phyloP scores from a whole-genome alignment of 108 stramenopile species.

The Conticribra guillardii region DNA sequence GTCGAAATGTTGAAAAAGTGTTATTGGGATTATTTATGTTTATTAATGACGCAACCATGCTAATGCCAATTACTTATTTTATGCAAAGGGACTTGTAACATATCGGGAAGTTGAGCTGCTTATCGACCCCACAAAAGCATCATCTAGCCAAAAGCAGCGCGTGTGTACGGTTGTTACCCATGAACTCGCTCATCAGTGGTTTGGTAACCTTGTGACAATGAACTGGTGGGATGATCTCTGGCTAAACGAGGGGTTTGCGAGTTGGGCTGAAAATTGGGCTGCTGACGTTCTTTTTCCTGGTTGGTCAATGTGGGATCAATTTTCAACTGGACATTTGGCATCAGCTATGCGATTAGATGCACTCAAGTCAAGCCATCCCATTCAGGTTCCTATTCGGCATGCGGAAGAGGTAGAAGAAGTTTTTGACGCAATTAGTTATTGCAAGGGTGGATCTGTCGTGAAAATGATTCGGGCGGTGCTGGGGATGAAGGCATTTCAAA shows the following conservation, averaged over 20 bases:
- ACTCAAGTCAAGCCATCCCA: constrained; percentile 87
- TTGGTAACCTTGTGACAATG: constrained; percentile 98
- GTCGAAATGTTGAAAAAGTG: too few species aligned
- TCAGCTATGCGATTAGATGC: constrained; percentile 90
- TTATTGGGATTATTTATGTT: too few species aligned
- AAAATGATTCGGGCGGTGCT: constrained; percentile 93
- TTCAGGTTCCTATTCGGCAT: constrained; percentile 91
- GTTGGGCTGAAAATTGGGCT: constrained; percentile 88
- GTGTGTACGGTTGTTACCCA: constrained; percentile 97
- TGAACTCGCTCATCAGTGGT: constrained; percentile 98
- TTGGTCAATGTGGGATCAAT: constrained; percentile 93
- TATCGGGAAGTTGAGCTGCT: constrained; percentile 90
- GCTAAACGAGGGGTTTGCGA: constrained; percentile 98
- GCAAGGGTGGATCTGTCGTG: constrained; percentile 88
- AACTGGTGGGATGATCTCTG: constrained; percentile 97
- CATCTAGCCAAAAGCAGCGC: constrained; percentile 76
- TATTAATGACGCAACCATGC: too few species aligned
- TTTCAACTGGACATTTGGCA: constrained; percentile 81
- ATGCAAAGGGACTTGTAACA: constrained; percentile 62
- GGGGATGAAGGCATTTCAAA: constrained; percentile 84
- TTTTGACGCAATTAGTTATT: constrained; percentile 95
- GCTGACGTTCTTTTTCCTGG: constrained; percentile 78
- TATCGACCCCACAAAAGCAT: constrained; percentile 87
- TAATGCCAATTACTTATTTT: too few species aligned
- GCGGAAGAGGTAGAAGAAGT: constrained; percentile 97